Percentiles rank a stretch among this genome's conserved stretches.
Evolutionary conservation across 78 protist genomes (phyloP).

Genomic region (Dictyostelium intermedium): DNA sequence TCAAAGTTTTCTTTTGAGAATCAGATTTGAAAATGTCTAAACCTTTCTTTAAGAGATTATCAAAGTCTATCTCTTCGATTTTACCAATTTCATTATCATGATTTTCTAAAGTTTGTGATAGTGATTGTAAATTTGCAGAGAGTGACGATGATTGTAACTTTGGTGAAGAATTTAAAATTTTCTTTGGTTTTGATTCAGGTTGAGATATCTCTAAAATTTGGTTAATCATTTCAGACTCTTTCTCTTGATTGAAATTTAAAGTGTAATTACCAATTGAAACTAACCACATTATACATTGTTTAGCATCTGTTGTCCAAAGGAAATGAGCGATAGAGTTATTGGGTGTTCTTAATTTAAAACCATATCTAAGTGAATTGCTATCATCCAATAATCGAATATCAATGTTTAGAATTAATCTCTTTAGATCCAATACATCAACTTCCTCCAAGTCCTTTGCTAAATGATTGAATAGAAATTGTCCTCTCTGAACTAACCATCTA

Average conservation of each 20-base stretch:
- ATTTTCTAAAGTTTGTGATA: neutral
- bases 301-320: conserved; percentile 70
- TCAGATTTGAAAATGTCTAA: conserved; percentile 18
- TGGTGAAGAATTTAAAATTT: neutral
- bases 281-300: conserved; percentile 49
- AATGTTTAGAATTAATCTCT: conserved; percentile 5
- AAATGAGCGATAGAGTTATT: conserved; percentile 40
- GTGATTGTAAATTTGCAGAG: neutral
- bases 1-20: conserved; percentile 25
- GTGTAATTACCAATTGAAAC: conserved; percentile 30
- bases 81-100: neutral
- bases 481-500: conserved; percentile 61
- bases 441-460: conserved; percentile 32
- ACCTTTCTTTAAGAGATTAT: neutral
- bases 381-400: conserved; percentile 60
- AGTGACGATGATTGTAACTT: neutral
- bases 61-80: neutral
- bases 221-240: conserved; percentile 65
- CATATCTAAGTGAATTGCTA: conserved; percentile 11
- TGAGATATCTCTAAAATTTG: conserved; percentile 68
- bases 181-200: conserved; percentile 71
- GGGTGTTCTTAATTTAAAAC: conserved; percentile 31
- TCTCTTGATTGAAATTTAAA: conserved; percentile 9
- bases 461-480: conserved; percentile 50
- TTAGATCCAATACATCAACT: conserved; percentile 49